Evolutionary conservation across 768 basidiomycete genomes (phyloP).

Genomic region (Pilatotrama ljubarskyi): DNA sequence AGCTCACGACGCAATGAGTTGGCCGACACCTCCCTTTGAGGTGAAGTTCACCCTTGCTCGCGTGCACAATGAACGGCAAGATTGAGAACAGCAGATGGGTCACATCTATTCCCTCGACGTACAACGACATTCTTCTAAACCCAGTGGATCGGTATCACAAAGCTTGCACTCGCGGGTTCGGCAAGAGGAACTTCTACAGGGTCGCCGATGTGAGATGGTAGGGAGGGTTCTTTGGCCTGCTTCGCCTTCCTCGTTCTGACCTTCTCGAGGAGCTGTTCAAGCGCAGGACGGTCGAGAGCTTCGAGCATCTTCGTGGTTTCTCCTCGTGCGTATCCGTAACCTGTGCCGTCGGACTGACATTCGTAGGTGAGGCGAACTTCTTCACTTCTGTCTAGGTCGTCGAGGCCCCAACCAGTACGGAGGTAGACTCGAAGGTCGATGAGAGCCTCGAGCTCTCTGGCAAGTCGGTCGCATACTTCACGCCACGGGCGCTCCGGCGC

Average conservation of each 20-base stretch:
- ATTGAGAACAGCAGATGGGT: no score
- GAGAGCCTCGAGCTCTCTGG: conserved; percentile 12
- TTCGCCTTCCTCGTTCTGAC: not conserved
- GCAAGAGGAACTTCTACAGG: no score
- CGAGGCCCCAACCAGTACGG: conserved; percentile 17
- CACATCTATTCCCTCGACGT: no score
- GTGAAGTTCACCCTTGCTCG: no score
- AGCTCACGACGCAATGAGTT: no score
- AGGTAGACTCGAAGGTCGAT: conserved; percentile 7
- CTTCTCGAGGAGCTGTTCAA: not conserved
- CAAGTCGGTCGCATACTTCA: conserved; percentile 17
- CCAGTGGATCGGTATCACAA: not conserved
- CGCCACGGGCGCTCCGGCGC: conserved; percentile 15
- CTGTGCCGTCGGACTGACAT: not conserved
- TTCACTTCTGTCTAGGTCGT: not conserved
- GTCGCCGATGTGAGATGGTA: not conserved
- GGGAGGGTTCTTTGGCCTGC: not conserved
- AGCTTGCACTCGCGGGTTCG: not conserved
- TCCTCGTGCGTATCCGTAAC: not conserved
- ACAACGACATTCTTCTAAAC: not conserved
- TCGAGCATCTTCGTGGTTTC: not conserved
- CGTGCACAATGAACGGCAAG: no score
- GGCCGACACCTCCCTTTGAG: no score
- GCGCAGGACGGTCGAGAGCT: not conserved
- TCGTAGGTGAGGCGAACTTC: not conserved